Conservation (phyloP, 2,329 filamentous ascomycete species). For the Amesomyces nigricolor region DNA sequence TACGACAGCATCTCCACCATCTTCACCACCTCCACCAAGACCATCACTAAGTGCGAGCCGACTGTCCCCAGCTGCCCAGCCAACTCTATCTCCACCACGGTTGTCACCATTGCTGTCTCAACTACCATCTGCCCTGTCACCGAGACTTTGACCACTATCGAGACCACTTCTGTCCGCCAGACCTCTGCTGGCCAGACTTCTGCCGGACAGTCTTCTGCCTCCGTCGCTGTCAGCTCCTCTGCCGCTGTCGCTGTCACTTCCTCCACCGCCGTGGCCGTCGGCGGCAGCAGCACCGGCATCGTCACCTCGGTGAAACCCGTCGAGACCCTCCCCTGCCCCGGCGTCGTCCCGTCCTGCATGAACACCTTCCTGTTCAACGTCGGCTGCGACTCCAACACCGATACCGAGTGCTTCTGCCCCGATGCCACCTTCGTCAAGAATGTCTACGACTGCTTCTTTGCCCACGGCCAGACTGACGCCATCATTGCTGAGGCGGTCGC, state of each 20-base stretch:
- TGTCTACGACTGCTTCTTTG: slow-evolving; percentile 74
- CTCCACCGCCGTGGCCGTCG: slow-evolving; percentile 38
- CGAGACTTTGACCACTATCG: slow-evolving; percentile 41
- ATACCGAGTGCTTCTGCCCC: slow-evolving; percentile 82
- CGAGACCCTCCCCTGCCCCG: slow-evolving; percentile 54
- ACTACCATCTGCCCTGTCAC: slow-evolving; percentile 59
- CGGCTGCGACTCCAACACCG: slow-evolving; percentile 77
- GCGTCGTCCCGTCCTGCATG: slow-evolving; percentile 77
- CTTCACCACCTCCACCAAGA: slow-evolving; percentile 29
- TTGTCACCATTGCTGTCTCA: slow-evolving; percentile 50
- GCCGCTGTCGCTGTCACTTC: slow-evolving; percentile 30
- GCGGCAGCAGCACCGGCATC: slow-evolving; percentile 25
- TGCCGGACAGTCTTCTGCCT: slow-evolving; percentile 14
- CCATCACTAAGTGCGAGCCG: slow-evolving; percentile 49
- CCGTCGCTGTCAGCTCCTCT: slow-evolving; percentile 12
- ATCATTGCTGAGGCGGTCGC: slow-evolving; percentile 66
- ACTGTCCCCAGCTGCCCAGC: slow-evolving; percentile 37
- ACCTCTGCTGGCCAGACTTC: slow-evolving; percentile 8
- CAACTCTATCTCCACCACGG: slow-evolving; percentile 36
- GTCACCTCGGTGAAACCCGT: slow-evolving; percentile 29
- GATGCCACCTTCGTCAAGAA: slow-evolving; percentile 67
- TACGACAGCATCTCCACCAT: slow-evolving; percentile 27
- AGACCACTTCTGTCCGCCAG: slow-evolving; percentile 24
- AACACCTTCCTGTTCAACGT: slow-evolving; percentile 80
- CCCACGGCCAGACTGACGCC: slow-evolving; percentile 62